A percentile compares a stretch with the other conserved stretches of the same genome.
phyloP scores from a whole-genome alignment of 1,139 yeast genomes.

The Hansenula anomala region DNA sequence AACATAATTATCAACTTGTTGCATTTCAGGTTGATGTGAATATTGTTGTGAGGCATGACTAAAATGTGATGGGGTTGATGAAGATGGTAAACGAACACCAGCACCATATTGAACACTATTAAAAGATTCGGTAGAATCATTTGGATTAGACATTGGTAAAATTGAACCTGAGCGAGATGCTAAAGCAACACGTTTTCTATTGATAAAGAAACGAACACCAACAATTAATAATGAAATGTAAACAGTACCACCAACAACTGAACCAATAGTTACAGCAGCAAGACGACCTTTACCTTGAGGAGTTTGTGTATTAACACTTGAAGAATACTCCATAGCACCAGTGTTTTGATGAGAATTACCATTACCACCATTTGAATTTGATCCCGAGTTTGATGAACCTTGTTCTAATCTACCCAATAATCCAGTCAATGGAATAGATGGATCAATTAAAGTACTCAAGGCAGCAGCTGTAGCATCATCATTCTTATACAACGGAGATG shows the following conservation, averaged over 20 bases:
- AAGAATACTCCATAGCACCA: slow-evolving; percentile 30
- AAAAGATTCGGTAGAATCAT: slow-evolving; percentile 24
- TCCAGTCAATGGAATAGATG: slow-evolving; percentile 58
- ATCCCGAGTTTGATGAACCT: slow-evolving; percentile 15
- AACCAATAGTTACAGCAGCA: slow-evolving; percentile 41
- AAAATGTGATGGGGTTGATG: not conserved
- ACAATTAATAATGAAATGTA: slow-evolving; percentile 49
- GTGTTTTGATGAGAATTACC: slow-evolving; percentile 12
- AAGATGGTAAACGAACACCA: slow-evolving; percentile 15
- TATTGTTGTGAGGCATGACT: not conserved
- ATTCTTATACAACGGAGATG: slow-evolving; percentile 48
- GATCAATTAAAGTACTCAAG: slow-evolving; percentile 56
- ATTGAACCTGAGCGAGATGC: slow-evolving; percentile 17
- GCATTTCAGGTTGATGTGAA: slow-evolving; percentile 12
- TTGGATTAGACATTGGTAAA: slow-evolving; percentile 18
- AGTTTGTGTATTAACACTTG: slow-evolving; percentile 2
- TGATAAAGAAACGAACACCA: slow-evolving; percentile 31
- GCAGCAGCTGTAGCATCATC: slow-evolving; percentile 40
- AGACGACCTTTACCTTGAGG: slow-evolving; percentile 4
- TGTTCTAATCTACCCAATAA: slow-evolving; percentile 28
- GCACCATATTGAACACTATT: slow-evolving; percentile 21
- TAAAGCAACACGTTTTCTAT: slow-evolving; percentile 25
- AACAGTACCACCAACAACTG: slow-evolving; percentile 59
- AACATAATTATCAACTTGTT: slow-evolving; percentile 21
- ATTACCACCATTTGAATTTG: slow-evolving; percentile 17